Evolutionary conservation across 495 filamentous ascomycete genomes (phyloP), one percentile per base, ranked within the genome.

Genomic region (Clohesyomyces aquaticus): DNA sequence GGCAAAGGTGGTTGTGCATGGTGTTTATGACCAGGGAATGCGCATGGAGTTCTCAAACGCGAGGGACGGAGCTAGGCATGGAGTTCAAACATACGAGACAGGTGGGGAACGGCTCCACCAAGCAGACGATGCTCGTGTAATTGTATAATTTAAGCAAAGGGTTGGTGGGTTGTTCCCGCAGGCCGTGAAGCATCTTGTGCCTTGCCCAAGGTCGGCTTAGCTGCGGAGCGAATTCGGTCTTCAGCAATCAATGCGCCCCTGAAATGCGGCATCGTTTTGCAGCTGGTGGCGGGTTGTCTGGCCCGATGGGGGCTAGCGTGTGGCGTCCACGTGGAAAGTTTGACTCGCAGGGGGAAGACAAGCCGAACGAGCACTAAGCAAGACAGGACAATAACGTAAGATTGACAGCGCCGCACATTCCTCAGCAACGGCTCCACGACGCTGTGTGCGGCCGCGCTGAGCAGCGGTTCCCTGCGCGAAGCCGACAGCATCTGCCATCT

Each of bases 161-260:
- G n/a, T n/a, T n/a, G n/a, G n/a, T n/a, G n/a, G n/a, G n/a, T n/a
- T n/a, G n/a, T n/a, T n/a, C n/a, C n/a, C n/a, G n/a, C n/a, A n/a
- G n/a, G n/a, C n/a, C 43, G 8, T 18, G 14, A 23, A n/a, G 43
- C n/a, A 8, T 23, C 43, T n/a, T 4, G n/a, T n/a, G 4, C 43
- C 19, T 47, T n/a, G 14, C n/a, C 43, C 8, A 47, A 8, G 16
- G 8, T 14, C 32, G 6, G 14, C 32, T 38, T 14, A 38, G 32
- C 14, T 38, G 32, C 14, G 32, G 32, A 38, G 32, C 6, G 32
- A 38, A 8, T 47, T 47, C 8, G 16, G 4, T 47, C 19, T 47
- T 8, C 8, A 47, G 43, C 43, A 6, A 23, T 47, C 43, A n/a
- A 47, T n/a, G 43, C 43, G 21, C 43, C 43, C 43, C 43, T 47